Evolutionary conservation across 352 stramenopile genomes (phyloP), one percentile per base, ranked within the genome.

Genomic region (Pythium guiyangense): DNA sequence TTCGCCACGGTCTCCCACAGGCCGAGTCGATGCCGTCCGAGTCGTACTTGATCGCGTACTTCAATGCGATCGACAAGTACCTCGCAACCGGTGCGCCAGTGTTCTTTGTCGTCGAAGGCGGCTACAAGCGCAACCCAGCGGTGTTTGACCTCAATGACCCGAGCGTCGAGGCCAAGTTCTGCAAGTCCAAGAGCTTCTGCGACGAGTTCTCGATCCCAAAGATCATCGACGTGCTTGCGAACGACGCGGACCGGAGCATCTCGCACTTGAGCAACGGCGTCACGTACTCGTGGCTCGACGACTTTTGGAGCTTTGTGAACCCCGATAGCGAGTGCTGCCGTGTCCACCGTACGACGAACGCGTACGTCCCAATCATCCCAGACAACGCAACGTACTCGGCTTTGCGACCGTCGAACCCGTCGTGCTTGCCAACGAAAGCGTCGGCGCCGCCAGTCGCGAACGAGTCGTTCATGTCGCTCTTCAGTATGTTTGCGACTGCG

Each of bases 61-160:
- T 82, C 52, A 66, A 71, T 31, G 65, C 70, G 40, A 52, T 89
- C 35, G 70, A 83, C 20, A 64, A 71, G 37, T 73, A 81, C 44
- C 52, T 86, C 25, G 77, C 62, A 5, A 73, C 63, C 1, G 79
- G 78, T 18, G 51, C 70, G 11, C 67, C 71, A 10, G 67, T 88
- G n/a, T 90, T 79, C 64, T 90, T 85, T 43, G 76, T 92, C 15
- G 77, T 89, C 27, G 79, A 92, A 63, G 73, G 59, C 25, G 74
- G 74, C 17, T 84, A 87, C 59, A 68, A 70, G 3, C 52, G 52
- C 35, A 92, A 92, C 51, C 62, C 71, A 10, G n/a, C 60, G 10
- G 39, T 35, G 27, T 81, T 80, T 26, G 58, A 84, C 20, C 53
- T 77, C 31, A 52, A 55, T 27, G 55, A 88, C 51, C 37, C 55